phyloP scores from a whole-genome alignment of 1,284 basidiomycete species.

The Malassezia equina region DNA sequence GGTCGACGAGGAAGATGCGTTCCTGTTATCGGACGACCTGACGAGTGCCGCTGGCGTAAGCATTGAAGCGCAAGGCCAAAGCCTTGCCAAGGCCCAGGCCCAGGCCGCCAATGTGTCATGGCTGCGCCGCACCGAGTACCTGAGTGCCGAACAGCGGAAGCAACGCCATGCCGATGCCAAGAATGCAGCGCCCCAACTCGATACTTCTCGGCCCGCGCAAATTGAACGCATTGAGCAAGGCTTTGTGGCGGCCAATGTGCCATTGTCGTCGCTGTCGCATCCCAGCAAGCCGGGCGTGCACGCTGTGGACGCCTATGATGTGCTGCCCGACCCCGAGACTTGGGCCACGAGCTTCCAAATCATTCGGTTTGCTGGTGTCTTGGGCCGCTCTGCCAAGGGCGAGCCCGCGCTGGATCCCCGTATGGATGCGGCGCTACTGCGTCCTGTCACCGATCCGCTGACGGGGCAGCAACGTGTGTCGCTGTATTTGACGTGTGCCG shows the following conservation, averaged over 20 bases:
- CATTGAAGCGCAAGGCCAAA: not conserved
- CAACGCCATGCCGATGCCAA: conserved; percentile 24
- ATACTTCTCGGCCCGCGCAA: conserved; percentile 34
- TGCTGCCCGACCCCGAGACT: conserved; percentile 45
- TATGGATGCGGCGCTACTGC: conserved; percentile 32
- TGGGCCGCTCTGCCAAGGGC: conserved; percentile 31
- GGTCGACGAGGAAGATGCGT: conserved; percentile 39
- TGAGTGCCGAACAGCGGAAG: conserved; percentile 34
- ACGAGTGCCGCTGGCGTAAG: not conserved
- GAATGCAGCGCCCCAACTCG: conserved; percentile 23
- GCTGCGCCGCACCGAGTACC: conserved; percentile 44
- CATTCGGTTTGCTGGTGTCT: conserved; percentile 40
- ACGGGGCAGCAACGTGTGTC: conserved; percentile 37
- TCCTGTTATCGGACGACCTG: conserved; percentile 29
- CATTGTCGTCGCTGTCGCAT: conserved; percentile 29
- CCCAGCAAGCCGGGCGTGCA: conserved; percentile 38
- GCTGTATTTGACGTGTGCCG: conserved; percentile 35
- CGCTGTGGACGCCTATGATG: conserved; percentile 35
- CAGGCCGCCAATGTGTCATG: conserved; percentile 39
- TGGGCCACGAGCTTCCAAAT: conserved; percentile 44
- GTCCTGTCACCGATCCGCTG: conserved; percentile 28
- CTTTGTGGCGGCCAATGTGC: conserved; percentile 31
- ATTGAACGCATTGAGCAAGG: conserved; percentile 38
- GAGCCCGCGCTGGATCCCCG: conserved; percentile 29
- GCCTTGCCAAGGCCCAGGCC: conserved; percentile 2